Base-by-base conservation (phyloP, 148 eudicot species). In the Drosera capensis region DNA sequence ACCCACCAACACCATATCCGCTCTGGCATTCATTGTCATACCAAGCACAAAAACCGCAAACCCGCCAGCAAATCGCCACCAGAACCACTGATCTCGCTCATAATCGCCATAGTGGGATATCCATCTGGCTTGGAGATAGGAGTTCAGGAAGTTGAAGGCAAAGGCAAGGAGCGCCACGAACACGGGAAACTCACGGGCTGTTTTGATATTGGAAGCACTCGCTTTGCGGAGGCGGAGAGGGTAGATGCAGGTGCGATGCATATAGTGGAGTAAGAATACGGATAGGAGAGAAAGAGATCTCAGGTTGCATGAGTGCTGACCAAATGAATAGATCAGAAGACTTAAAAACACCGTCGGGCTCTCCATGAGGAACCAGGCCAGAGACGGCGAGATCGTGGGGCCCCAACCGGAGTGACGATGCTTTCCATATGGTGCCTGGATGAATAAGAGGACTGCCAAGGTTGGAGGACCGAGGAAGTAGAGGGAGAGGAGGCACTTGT, bases 351-450 rank as follows among this genome's bases (percentile, higher is more conserved):
- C 30, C 26, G 92, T 64, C 53, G 96, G 96, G 68, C 60, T 23
- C 46, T 88, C 94, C 96, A 88, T 88, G 34, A 88, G 66, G 46
- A 74, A 63, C 96, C 96, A 88, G 30, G 96, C 94, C 0, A 83
- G 39, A 2, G 78, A 71, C 0, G 94, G 71, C 0, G 79, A 70
- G 23, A 88, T n/a, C 11, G 71, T 55, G 14, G 96, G 81, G 8
- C 94, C 94, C 94, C 94, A 88, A 0, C 86, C 86, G 1, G 68
- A 34, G 0, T 86, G 86, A 50, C 3, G 23, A 62, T 88, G 86
- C 46, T 75, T 78, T 50, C 96, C 96, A 57, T 88, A 88, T 0
- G 96, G 94, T 18, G 96, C 96, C 16, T 78, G 72, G 66, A 74
- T 62, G 73, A 61, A 80, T 5, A 39, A 64, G 43, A 68, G 70